Evolutionary conservation across 2,329 filamentous ascomycete species (phyloP).

Genomic region (Colletotrichum tropicicola): DNA sequence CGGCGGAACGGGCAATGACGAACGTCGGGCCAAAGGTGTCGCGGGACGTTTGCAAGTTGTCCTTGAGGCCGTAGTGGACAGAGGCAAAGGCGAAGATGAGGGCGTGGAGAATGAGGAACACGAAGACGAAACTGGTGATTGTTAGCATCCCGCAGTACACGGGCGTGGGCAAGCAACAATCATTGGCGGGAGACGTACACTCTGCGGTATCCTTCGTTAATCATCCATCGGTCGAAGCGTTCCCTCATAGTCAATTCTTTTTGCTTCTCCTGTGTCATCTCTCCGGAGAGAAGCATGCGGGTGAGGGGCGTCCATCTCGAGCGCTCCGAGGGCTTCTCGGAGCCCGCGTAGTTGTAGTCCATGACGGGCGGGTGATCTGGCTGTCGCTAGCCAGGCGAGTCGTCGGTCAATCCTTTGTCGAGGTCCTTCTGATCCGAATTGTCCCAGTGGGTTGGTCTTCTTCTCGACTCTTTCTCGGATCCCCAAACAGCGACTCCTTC

Average conservation of each 20-base stretch:
- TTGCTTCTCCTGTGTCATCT: constrained; percentile 80
- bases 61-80: constrained; percentile 82
- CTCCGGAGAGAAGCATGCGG: constrained; percentile 83
- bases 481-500: background rate
- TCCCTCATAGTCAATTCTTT: constrained; percentile 74
- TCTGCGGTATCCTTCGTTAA: constrained; percentile 85
- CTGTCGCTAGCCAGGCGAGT: constrained; percentile 21
- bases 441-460: constrained; percentile 27
- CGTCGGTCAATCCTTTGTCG: background rate
- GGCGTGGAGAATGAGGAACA: constrained; percentile 77
- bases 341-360: constrained; percentile 42
- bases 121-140: constrained; percentile 73
- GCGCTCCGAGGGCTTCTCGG: constrained; percentile 69
- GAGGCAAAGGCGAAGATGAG: constrained; percentile 84
- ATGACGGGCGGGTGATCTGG: constrained; percentile 37
- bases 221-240: constrained; percentile 87
- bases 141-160: constrained; percentile 27
- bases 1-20: constrained; percentile 78
- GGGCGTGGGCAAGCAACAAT: background rate
- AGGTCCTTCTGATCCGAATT: constrained; percentile 21
- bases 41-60: constrained; percentile 73
- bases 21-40: constrained; percentile 79
- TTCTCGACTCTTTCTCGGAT: constrained; percentile 30
- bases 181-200: constrained; percentile 64
- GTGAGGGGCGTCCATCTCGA: constrained; percentile 85